Base-by-base conservation (phyloP, 169 alveolate genomes). In the Blepharisma undulans region DNA sequence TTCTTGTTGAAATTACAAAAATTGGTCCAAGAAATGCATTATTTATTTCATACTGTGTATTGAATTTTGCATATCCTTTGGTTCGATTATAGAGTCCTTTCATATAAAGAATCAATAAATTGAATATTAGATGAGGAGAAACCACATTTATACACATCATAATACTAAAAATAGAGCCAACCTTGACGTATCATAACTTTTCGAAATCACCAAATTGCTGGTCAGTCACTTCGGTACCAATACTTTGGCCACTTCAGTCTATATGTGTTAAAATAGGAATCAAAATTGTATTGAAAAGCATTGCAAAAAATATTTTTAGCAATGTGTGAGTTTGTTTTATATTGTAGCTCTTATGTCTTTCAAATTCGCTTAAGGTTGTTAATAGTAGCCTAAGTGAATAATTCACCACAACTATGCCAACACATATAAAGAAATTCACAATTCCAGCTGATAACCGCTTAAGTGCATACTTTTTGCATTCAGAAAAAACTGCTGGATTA, bases 211-310 rank as follows among this genome's bases (percentile, higher is more conserved):
- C 76, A 76, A 48, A 92, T 7, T 33, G 33, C 16, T 71, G 22
- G 88, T 92, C 10, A 84, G 66, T 34, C 72, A 48, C 19, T 81
- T 92, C 14, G 88, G 91, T 18, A 71, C 66, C 12, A 76, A 72
- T 48, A 81, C 91, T 7, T 71, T 76, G 71, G 27, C 81, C 19
- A 21, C 34, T 88, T 18, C 88, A 88, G 27, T 92, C 80, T 14
- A 93, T 93, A 76, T 92, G 88, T 19, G 89, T 76, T 16, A 92
- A 12, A 16, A 89, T 16, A 48, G 82, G 80, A 0, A 93, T 72
- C 3, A 90, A 19, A n/a, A 84, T 90, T 6, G 92, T 90, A 33
- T 93, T 93, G 33, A 93, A 79, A 82, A 90, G 90, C 85, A 87
- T 79, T 16, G 91, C 88, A 10, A 84, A 21, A 77, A 93, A 93